These are phyloP conservation scores for Vishniacozyma victoriae DNA, from an alignment of 768 basidiomycete genomes.

Conservation along the genomic window DNA sequence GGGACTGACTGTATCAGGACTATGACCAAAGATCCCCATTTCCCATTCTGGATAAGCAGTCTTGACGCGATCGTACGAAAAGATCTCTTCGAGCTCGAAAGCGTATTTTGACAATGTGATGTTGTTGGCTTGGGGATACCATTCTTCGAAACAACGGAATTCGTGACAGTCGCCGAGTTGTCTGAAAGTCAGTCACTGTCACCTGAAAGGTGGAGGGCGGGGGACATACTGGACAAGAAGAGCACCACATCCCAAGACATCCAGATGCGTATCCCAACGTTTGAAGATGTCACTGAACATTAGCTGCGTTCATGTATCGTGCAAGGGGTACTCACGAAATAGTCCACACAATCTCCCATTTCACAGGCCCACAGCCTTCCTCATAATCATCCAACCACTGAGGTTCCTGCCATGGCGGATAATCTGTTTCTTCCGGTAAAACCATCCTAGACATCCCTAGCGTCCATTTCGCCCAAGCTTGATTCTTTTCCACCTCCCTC, in stretches of 20 bases:
- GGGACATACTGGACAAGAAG: slow-evolving; percentile 42
- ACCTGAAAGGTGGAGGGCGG: neutral
- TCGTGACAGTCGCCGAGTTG: slow-evolving; percentile 45
- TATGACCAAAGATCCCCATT: slow-evolving; percentile 44
- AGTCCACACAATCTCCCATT: slow-evolving; percentile 40
- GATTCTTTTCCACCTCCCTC: neutral
- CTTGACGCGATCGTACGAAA: slow-evolving; percentile 26
- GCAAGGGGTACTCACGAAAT: slow-evolving; percentile 45
- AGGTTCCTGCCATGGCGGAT: slow-evolving; percentile 4
- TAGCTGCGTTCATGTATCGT: no score
- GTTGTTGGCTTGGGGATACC: slow-evolving; percentile 42
- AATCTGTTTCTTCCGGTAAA: neutral
- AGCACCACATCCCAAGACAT: slow-evolving; percentile 40
- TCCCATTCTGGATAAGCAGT: slow-evolving; percentile 25
- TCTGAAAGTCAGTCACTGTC: slow-evolving; percentile 13
- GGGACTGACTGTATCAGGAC: slow-evolving; percentile 43
- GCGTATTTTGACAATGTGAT: slow-evolving; percentile 47
- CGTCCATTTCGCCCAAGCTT: neutral
- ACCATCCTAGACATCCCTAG: neutral
- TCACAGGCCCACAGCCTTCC: slow-evolving; percentile 13
- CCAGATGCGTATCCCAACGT: slow-evolving; percentile 35
- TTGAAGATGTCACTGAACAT: slow-evolving; percentile 42
- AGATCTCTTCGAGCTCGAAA: slow-evolving; percentile 43
- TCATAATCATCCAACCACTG: slow-evolving; percentile 5
- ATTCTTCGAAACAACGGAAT: slow-evolving; percentile 34